These are phyloP conservation scores for Fusarium tupiense DNA, from an alignment of 2,329 filamentous ascomycete genomes.

Conservation along the genomic window DNA sequence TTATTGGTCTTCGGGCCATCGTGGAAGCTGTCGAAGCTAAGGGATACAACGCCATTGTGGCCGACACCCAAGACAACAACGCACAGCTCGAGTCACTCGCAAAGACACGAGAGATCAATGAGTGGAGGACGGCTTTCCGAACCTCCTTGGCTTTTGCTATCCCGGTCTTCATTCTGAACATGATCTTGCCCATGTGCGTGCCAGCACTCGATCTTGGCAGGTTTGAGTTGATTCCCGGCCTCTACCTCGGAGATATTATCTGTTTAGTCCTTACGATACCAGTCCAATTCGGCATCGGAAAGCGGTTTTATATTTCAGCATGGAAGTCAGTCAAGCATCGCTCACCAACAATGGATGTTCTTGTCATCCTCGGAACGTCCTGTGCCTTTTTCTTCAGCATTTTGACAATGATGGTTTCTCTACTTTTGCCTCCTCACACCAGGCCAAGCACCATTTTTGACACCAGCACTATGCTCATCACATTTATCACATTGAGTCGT, in stretches of 20 bases:
- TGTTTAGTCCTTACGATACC: slow-evolving; percentile 88
- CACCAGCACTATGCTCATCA: slow-evolving; percentile 98
- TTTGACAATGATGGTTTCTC: slow-evolving; percentile 84
- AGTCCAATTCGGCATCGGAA: slow-evolving; percentile 95
- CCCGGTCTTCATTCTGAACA: slow-evolving; percentile 91
- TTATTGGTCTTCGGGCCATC: slow-evolving; percentile 81
- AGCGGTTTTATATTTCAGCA: slow-evolving; percentile 92
- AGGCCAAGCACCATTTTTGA: slow-evolving; percentile 93
- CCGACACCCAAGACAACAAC: slow-evolving; percentile 94
- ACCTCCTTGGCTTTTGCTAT: slow-evolving; percentile 83
- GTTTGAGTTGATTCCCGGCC: slow-evolving; percentile 72
- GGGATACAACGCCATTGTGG: slow-evolving; percentile 88
- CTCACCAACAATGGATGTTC: slow-evolving; percentile 96
- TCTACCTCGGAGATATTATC: slow-evolving; percentile 88
- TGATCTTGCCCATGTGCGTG: slow-evolving; percentile 90
- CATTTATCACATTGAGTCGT: slow-evolving; percentile 89
- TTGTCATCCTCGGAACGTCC: slow-evolving; percentile 92
- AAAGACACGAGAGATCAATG: slow-evolving; percentile 94
- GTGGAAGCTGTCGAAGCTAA: slow-evolving; percentile 84
- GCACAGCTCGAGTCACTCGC: slow-evolving; percentile 95
- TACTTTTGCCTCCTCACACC: slow-evolving; percentile 78
- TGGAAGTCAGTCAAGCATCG: slow-evolving; percentile 91
- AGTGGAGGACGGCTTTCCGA: slow-evolving; percentile 86
- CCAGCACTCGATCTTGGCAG: slow-evolving; percentile 80
- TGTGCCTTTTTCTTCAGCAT: slow-evolving; percentile 97